A percentile compares a stretch with the other conserved stretches of the same genome.
Conservation (phyloP, 495 filamentous ascomycete genomes). For the Talaromyces ruber region DNA sequence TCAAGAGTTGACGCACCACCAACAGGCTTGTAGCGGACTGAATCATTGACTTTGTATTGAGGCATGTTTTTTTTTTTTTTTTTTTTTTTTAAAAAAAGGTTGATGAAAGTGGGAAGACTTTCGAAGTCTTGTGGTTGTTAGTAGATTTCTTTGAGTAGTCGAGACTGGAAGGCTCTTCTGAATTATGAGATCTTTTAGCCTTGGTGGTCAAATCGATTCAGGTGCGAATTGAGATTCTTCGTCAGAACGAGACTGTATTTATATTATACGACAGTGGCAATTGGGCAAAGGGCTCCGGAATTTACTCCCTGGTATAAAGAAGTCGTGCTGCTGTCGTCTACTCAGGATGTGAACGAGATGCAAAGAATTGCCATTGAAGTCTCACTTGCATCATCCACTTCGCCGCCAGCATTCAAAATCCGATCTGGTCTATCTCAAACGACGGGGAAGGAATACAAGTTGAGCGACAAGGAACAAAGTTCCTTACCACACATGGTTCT, state of each 20-base stretch:
- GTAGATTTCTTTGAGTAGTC: background rate
- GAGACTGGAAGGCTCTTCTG: background rate
- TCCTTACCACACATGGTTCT: background rate
- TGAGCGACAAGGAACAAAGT: background rate
- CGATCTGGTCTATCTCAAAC: background rate
- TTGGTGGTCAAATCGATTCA: background rate
- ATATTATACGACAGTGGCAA: background rate
- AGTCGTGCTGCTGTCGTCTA: background rate
- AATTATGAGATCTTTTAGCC: background rate
- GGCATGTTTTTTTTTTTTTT: constrained; percentile 13
- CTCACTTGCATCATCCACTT: background rate
- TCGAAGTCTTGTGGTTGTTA: background rate
- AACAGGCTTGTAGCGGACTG: constrained; percentile 27
- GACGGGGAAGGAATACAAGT: background rate
- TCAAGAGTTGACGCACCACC: constrained; percentile 15
- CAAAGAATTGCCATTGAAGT: constrained; percentile 4
- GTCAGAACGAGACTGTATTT: background rate
- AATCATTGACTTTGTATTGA: constrained; percentile 16
- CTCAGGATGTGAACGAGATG: background rate
- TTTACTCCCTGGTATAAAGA: background rate
- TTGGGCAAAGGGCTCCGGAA: background rate
- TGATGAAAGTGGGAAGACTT: background rate
- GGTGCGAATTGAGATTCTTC: background rate
- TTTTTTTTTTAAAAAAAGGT: background rate
- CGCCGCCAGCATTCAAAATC: background rate